A percentile compares a stretch with the other conserved stretches of the same genome.
Evolutionary conservation across 805 yeast genomes (phyloP).

Genomic region (Debaryomyces castellii): DNA sequence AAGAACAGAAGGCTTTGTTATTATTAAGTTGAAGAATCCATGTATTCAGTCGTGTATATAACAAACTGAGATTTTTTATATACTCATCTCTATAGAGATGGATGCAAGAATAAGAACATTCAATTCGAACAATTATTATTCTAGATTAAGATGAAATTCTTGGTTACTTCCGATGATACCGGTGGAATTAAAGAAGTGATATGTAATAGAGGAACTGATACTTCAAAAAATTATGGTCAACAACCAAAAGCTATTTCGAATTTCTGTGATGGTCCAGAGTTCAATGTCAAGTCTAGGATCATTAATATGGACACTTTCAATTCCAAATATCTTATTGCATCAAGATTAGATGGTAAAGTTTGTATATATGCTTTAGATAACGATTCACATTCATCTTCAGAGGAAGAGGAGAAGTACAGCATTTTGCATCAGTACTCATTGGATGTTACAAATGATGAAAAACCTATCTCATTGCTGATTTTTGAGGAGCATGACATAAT

Average conservation of each 20-base stretch:
- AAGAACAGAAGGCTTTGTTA: no score
- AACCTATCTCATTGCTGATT: slow-evolving; percentile 32
- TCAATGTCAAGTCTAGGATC: slow-evolving; percentile 33
- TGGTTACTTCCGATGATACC: slow-evolving; percentile 65
- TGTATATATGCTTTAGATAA: slow-evolving; percentile 35
- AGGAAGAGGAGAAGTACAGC: slow-evolving; percentile 40
- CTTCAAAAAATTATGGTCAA: slow-evolving; percentile 64
- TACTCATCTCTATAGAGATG: slow-evolving; percentile 4
- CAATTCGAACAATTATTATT: background rate
- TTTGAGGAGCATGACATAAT: slow-evolving; percentile 29
- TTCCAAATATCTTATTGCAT: slow-evolving; percentile 36
- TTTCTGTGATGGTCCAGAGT: slow-evolving; percentile 31
- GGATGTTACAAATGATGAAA: slow-evolving; percentile 19
- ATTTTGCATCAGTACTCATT: slow-evolving; percentile 31
- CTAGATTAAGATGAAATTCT: slow-evolving; percentile 51
- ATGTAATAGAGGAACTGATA: slow-evolving; percentile 72
- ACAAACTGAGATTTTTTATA: background rate
- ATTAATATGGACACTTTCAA: slow-evolving; percentile 29
- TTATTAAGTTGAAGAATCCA: no score
- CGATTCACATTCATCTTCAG: slow-evolving; percentile 15
- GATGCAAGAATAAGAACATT: slow-evolving; percentile 5
- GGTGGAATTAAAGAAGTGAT: slow-evolving; percentile 65
- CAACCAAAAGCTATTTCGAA: slow-evolving; percentile 60
- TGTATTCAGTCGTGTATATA: background rate
- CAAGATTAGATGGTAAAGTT: slow-evolving; percentile 44